Evolutionary conservation across 1,139 yeast genomes (phyloP).

Genomic region (Pichia sp.): DNA sequence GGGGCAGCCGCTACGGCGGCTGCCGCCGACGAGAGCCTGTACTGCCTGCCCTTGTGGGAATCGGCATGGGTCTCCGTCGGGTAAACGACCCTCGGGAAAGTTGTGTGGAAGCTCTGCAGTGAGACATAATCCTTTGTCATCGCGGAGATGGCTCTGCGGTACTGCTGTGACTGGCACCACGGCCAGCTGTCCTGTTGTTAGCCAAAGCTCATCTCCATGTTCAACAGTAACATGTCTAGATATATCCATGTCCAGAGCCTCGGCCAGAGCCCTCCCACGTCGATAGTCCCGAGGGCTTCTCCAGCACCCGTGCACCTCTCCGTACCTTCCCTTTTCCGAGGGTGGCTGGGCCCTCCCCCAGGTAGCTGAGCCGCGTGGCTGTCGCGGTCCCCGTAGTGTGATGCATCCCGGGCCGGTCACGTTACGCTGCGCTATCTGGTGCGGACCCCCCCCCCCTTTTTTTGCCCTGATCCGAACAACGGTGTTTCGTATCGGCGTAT

Average conservation of each 20-base stretch:
- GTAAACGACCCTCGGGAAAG: conserved; percentile 7
- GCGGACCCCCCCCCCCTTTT: not conserved
- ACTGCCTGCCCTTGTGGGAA: conserved; percentile 9
- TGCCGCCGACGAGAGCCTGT: not conserved
- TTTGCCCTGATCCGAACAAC: not conserved
- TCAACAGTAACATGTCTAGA: too few species aligned
- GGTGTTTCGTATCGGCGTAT: not conserved
- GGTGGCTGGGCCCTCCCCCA: not conserved
- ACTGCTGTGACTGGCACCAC: too few species aligned
- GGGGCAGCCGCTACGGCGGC: not conserved
- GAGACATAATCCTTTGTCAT: not conserved
- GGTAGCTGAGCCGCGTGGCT: not conserved
- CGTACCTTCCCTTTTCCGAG: not conserved
- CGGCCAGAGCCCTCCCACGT: too few species aligned
- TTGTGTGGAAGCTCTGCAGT: conserved; percentile 5
- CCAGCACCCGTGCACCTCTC: not conserved
- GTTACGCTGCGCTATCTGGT: not conserved
- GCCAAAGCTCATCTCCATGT: too few species aligned
- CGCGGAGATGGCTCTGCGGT: not conserved
- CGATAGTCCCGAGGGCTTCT: too few species aligned
- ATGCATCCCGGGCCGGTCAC: not conserved
- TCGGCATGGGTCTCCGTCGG: conserved; percentile 11
- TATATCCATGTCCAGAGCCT: too few species aligned
- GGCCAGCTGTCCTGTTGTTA: too few species aligned
- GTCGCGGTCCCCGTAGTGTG: not conserved